Evolutionary conservation across 2,329 filamentous ascomycete species (phyloP), one percentile per base, ranked within the genome.

Genomic region (Stachybotrys elegans): DNA sequence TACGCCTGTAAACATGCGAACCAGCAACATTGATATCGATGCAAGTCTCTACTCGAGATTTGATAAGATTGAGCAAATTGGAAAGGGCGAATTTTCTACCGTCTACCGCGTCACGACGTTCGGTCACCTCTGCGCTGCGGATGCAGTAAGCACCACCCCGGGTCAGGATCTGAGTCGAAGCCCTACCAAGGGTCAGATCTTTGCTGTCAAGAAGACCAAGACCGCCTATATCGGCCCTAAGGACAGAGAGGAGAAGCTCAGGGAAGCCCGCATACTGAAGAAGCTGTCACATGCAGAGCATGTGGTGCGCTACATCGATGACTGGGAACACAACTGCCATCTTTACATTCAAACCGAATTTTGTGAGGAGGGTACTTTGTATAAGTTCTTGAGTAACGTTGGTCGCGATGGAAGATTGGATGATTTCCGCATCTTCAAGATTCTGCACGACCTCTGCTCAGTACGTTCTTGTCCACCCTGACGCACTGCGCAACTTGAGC

Each of bases 391-490:
- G 22, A 78, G 81, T n/a, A 80, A 86, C 46, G 81, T 89, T 48
- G 93, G 93, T 20, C 77, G 84, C 48, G 89, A 87, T 60, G 91
- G 89, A 38, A 81, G 92, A 54, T 70, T 98, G 52, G 93, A 98
- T 65, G 93, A 97, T 63, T 98, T 98, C 68, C 81, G 93, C 49
- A 96, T 97, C 64, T 98, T 93, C 89, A 98, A 98, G 71, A 92
- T 97, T 46, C 71, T 97, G 55, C 78, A 95, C 34, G 93, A 98
- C 63, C 68, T 95, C 47, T 79, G 84, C 57, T 71, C 86, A 73
- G 89, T 93, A 79, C 68, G 85, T 73, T 37, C 3, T 31, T 17
- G 17, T 29, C 27, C 11, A n/a, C 8, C 29, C 25, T 34, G 7
- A 11, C 9, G 6, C 40, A 8, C 12, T 11, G 6, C 39, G 7